These are phyloP conservation scores for Pelargonium cotyledonis DNA, from an alignment of 441 rosid genomes.

Conservation along the genomic window DNA sequence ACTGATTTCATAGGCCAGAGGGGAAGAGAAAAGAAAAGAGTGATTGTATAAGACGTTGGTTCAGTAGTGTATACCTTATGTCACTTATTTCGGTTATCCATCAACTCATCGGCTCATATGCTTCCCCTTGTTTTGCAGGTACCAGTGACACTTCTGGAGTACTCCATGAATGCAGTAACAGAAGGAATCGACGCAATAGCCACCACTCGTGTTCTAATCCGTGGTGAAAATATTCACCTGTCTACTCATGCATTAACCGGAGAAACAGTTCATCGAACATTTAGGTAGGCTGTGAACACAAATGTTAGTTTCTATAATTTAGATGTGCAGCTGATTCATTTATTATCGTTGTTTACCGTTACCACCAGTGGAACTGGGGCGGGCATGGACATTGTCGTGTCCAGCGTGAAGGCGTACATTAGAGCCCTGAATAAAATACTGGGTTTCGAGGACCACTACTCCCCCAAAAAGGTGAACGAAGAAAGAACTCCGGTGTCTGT, in stretches of 20 bases:
- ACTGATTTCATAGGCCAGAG: not conserved
- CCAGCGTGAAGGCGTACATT: constrained; percentile 81
- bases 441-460: constrained; percentile 36
- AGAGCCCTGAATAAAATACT: constrained; percentile 86
- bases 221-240: constrained; percentile 36
- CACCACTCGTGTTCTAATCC: constrained; percentile 77
- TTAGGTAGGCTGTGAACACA: constrained; percentile 35
- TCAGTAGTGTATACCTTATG: too few relatives aligned
- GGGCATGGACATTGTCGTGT: constrained; percentile 80
- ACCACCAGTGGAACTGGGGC: constrained; percentile 70
- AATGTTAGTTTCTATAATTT: too few relatives aligned
- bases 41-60: too few relatives aligned
- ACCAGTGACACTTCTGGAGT: constrained; percentile 68
- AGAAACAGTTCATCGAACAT: constrained; percentile 51
- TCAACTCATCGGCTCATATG: not conserved
- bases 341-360: not conserved
- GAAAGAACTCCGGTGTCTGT: constrained; percentile 31
- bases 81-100: not conserved
- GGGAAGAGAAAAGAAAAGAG: not conserved
- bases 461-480: constrained; percentile 22
- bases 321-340: not conserved
- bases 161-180: constrained; percentile 74
- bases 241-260: constrained; percentile 51
- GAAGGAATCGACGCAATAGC: constrained; percentile 98
- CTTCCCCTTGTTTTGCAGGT: constrained; percentile 36